Evolutionary conservation across 495 filamentous ascomycete genomes (phyloP).

Genomic region (Cetradonia linearis): DNA sequence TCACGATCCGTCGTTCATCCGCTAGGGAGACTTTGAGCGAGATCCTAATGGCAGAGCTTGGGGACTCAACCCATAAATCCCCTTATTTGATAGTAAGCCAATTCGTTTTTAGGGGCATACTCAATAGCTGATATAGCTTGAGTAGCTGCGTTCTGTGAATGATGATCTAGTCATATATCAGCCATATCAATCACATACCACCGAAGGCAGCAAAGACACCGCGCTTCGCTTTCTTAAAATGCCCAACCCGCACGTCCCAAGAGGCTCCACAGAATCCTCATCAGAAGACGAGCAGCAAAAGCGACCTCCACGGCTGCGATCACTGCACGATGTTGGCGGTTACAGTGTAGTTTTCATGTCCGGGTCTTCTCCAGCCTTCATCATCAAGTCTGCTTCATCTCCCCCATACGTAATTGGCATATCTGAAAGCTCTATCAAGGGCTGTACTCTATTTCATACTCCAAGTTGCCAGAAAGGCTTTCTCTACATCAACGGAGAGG

Average conservation of each 20-base stretch:
- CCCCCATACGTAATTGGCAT: constrained; percentile 64
- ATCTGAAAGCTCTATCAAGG: constrained; percentile 49
- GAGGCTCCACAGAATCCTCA: constrained; percentile 32
- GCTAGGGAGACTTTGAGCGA: constrained; percentile 64
- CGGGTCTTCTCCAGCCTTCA: constrained; percentile 64
- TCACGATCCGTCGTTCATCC: constrained; percentile 53
- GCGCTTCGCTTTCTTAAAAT: constrained; percentile 67
- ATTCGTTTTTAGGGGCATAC: not conserved
- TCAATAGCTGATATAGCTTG: constrained; percentile 12
- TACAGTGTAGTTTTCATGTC: constrained; percentile 73
- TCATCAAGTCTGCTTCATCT: constrained; percentile 67
- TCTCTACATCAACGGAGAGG: constrained; percentile 58
- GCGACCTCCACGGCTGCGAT: constrained; percentile 44
- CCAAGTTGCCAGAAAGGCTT: constrained; percentile 69
- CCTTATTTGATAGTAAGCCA: constrained; percentile 70
- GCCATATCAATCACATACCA: constrained; percentile 46
- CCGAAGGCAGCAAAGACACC: constrained; percentile 27
- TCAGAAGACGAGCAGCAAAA: constrained; percentile 33
- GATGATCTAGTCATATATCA: constrained; percentile 85
- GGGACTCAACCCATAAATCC: constrained; percentile 54
- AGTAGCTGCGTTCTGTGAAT: constrained; percentile 60
- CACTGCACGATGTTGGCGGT: constrained; percentile 57
- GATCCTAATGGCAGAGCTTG: constrained; percentile 72
- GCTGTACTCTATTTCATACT: constrained; percentile 62
- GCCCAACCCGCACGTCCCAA: constrained; percentile 50